Evolutionary conservation across 129 eudicot species (phyloP).

Genomic region (Centella asiatica): DNA sequence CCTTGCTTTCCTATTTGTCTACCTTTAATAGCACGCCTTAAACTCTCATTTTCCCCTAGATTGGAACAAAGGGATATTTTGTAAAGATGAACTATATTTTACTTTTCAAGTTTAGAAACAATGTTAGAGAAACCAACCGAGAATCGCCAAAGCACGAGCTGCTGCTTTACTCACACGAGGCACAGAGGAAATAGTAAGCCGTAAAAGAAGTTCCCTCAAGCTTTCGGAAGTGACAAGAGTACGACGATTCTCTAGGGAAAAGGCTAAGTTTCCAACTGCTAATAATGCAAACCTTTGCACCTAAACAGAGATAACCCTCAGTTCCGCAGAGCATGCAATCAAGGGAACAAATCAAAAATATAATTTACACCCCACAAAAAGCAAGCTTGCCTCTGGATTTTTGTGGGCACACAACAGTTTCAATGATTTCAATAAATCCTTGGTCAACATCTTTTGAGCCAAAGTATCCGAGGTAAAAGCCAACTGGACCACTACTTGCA

Average conservation of each 20-base stretch:
- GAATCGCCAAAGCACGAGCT: conserved; percentile 81
- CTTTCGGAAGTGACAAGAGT: conserved; percentile 81
- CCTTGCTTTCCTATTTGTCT: conserved; percentile 91
- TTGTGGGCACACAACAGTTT: conserved; percentile 77
- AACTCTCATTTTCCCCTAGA: conserved; percentile 89
- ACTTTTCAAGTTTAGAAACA: not conserved
- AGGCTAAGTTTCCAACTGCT: conserved; percentile 82
- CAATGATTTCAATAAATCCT: conserved; percentile 76
- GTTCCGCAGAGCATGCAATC: conserved; percentile 14
- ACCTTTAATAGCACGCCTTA: conserved; percentile 86
- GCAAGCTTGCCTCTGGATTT: conserved; percentile 64
- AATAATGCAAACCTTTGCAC: conserved; percentile 82
- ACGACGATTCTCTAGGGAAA: conserved; percentile 75
- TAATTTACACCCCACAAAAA: conserved; percentile 5
- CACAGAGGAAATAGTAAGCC: conserved; percentile 63
- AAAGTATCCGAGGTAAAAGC: conserved; percentile 75
- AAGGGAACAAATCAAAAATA: not conserved
- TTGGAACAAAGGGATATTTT: conserved; percentile 13
- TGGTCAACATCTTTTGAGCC: conserved; percentile 80
- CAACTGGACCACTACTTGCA: conserved; percentile 75
- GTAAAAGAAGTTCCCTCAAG: conserved; percentile 74
- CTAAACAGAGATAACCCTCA: conserved; percentile 21
- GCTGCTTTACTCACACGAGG: conserved; percentile 81
- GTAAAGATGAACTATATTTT: conserved; percentile 1
- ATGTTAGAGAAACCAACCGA: conserved; percentile 39